Base-by-base conservation (phyloP, 2,329 filamentous ascomycete genomes). In the Pleomassaria siparia region DNA sequence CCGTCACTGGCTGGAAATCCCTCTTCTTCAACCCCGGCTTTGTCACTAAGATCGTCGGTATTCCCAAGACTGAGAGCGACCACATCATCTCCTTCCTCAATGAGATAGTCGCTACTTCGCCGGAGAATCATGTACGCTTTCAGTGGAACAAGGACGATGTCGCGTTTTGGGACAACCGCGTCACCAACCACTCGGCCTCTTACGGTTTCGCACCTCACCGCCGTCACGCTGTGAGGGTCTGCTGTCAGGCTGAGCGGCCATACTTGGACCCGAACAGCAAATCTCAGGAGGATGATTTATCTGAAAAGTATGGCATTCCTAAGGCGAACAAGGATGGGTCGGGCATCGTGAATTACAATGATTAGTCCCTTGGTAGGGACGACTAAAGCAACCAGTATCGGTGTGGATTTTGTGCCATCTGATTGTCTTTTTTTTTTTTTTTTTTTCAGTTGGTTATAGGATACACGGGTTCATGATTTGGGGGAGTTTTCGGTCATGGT, bases 71-170 rank as follows among this genome's bases (percentile, higher is more conserved):
- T 0, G 80, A 82, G 64, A 76, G 72, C 26, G 77, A 82, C 53
- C 67, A 73, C 33, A 79, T 81, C 52, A 73, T 82, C 50, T 59
- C 64, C 2, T 74, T 77, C 39, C 70, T 84, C 26, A 81, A 80
- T 26, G 77, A 81, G 56, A 70, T 83, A 20, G 74, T 83, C 6
- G 68, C 76, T 2, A 80, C 79, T 1, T 82, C 76, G 6, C 85
- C 86, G 33, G 87, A 91, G 66, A 75, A 86, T 49, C 86, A 89
- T 58, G 85, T 81, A 5, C 78, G 86, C 15, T 83, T 86, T 60
- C 77, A 80, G 54, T 87, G 85, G 84, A 75, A 77, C 35, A 78
- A 81, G 52, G 78, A 81, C 33, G 85, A 86, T 47, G 81, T 88
- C 1, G 83, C 83, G 0, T 77, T 88, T 48, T 88, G 85, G 84